A percentile compares a stretch with the other conserved stretches of the same genome.
These are phyloP conservation scores for Saksenaea vasiformis DNA, from an alignment of 371 early-diverging fungal species.

Conservation along the genomic window DNA sequence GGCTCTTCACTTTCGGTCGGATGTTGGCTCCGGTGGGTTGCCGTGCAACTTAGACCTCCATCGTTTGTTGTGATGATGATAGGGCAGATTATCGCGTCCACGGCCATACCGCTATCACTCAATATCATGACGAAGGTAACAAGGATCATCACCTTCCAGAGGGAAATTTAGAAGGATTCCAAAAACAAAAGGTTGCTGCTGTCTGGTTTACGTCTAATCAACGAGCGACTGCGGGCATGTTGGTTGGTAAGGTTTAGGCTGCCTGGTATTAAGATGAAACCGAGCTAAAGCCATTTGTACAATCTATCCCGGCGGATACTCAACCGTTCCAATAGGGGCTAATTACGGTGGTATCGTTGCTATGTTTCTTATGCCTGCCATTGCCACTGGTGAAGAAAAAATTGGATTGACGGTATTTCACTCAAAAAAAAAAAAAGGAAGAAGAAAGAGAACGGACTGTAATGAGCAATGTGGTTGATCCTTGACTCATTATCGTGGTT, in stretches of 20 bases:
- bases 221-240: slow-evolving; percentile 38
- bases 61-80: slow-evolving; percentile 52
- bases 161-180: neutral
- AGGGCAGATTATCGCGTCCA: slow-evolving; percentile 63
- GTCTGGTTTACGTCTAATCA: slow-evolving; percentile 36
- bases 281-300: neutral
- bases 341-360: slow-evolving; percentile 39
- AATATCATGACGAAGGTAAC: slow-evolving; percentile 57
- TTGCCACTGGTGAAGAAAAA: slow-evolving; percentile 28
- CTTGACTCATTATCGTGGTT: neutral
- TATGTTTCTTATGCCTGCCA: slow-evolving; percentile 33
- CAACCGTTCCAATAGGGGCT: slow-evolving; percentile 15
- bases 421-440: too few relatives aligned
- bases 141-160: neutral
- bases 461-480: too few relatives aligned
- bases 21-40: slow-evolving; percentile 61
- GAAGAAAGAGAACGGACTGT: too few relatives aligned
- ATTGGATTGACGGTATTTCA: slow-evolving; percentile 26
- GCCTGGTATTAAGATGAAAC: neutral
- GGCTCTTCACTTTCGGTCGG: slow-evolving; percentile 51
- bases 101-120: slow-evolving; percentile 64
- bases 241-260: slow-evolving; percentile 25
- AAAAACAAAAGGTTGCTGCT: slow-evolving; percentile 21
- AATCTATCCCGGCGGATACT: neutral
- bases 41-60: slow-evolving; percentile 41